Evolutionary conservation across 495 filamentous ascomycete genomes (phyloP).

Genomic region (Penicillium odoratum): DNA sequence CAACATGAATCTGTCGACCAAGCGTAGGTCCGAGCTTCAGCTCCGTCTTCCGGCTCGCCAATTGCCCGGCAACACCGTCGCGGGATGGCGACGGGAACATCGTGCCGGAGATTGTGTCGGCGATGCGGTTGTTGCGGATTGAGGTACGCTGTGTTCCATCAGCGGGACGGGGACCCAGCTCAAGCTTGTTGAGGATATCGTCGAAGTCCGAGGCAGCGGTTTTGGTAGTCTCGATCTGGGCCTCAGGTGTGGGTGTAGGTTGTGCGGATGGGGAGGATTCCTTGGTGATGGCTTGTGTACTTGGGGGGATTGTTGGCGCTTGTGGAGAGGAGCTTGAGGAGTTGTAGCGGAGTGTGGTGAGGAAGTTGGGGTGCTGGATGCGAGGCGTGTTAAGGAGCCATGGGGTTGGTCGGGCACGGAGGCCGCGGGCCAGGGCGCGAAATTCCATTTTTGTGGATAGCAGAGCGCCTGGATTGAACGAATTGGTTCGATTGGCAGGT

Average conservation of each 20-base stretch:
- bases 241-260: not conserved
- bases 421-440: conserved; percentile 35
- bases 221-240: conserved; percentile 2
- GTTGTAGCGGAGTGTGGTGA: conserved; percentile 28
- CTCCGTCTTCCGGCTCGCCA: conserved; percentile 23
- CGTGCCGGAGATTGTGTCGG: not conserved
- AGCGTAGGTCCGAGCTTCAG: conserved; percentile 45
- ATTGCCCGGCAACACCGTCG: not conserved
- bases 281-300: conserved; percentile 7
- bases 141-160: not conserved
- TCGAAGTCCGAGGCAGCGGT: conserved; percentile 32
- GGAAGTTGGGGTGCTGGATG: conserved; percentile 17
- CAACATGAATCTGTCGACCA: conserved; percentile 41
- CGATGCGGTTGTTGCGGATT: not conserved
- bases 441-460: conserved; percentile 32
- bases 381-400: conserved; percentile 23
- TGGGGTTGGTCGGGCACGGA: conserved; percentile 37
- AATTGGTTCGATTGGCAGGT: conserved; percentile 4
- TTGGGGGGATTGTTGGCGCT: conserved; percentile 1
- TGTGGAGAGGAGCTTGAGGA: conserved; percentile 22
- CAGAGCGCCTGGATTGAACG: conserved; percentile 1
- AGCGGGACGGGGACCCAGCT: conserved; percentile 30
- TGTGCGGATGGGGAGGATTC: conserved; percentile 3
- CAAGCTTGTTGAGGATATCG: conserved; percentile 40
- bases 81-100: not conserved